Conservation (phyloP, 345 rosid genomes). For the Acer saccharum region DNA sequence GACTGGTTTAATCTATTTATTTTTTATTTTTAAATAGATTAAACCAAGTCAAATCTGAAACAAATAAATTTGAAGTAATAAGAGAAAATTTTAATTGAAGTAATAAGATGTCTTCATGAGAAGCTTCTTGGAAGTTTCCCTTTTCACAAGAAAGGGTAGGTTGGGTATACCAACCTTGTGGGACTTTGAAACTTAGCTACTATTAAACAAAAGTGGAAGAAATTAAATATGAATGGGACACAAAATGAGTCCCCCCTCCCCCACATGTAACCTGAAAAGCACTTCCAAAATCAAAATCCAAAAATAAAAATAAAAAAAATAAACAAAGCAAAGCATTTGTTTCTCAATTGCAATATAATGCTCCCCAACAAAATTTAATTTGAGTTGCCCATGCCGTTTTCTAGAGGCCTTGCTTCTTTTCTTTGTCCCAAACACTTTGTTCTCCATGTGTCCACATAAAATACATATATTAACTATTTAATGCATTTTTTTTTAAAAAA, state of each 20-base stretch:
- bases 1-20: no score
- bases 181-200: not conserved
- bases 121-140: not conserved
- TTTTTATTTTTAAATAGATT: no score
- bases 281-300: not conserved
- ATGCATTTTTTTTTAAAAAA: no score
- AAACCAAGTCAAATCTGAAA: no score
- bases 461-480: not conserved
- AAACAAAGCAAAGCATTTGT: constrained; percentile 7
- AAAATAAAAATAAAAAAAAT: not conserved
- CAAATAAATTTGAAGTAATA: no score
- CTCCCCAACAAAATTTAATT: constrained; percentile 11
- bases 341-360: not conserved
- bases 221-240: not conserved
- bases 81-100: not conserved
- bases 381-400: constrained; percentile 21
- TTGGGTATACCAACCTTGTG: not conserved
- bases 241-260: not conserved
- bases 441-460: not conserved
- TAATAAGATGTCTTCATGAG: not conserved
- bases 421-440: not conserved
- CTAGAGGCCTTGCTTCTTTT: not conserved
- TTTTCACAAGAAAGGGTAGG: not conserved
- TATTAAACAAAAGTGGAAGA: not conserved
- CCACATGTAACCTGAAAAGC: not conserved